phyloP scores from a whole-genome alignment of 495 filamentous ascomycete species.

The Hypomontagnella submonticulosa region DNA sequence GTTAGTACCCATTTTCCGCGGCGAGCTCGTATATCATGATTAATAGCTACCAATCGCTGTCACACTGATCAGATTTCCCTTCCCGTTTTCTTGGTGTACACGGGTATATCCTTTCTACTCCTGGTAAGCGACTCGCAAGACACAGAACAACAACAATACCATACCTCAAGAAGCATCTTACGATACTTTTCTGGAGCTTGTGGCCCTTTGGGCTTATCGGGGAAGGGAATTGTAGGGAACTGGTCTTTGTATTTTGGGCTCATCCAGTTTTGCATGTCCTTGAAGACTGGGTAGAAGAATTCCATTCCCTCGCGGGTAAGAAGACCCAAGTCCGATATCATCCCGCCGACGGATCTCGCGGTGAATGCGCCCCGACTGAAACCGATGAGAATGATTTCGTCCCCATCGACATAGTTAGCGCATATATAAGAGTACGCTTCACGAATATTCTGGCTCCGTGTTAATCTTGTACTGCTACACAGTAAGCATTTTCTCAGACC shows the following conservation, averaged over 20 bases:
- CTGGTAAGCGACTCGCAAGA: slow-evolving; percentile 34
- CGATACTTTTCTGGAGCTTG: slow-evolving; percentile 50
- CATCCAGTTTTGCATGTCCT: slow-evolving; percentile 68
- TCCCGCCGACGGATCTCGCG: slow-evolving; percentile 69
- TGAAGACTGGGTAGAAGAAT: slow-evolving; percentile 71
- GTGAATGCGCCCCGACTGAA: slow-evolving; percentile 83
- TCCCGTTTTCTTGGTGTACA: slow-evolving; percentile 49
- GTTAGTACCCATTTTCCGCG: slow-evolving; percentile 5
- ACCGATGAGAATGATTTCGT: slow-evolving; percentile 76
- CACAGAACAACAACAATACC: slow-evolving; percentile 38
- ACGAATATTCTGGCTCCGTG: slow-evolving; percentile 63
- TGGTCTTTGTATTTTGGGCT: slow-evolving; percentile 64
- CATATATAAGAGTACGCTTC: slow-evolving; percentile 74
- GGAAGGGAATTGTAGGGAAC: slow-evolving; percentile 67
- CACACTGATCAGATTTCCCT: slow-evolving; percentile 56
- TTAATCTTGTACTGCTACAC: slow-evolving; percentile 27
- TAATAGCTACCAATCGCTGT: slow-evolving; percentile 55
- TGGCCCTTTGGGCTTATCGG: slow-evolving; percentile 63
- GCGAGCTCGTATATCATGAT: background rate
- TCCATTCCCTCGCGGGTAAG: slow-evolving; percentile 73
- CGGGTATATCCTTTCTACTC: slow-evolving; percentile 52
- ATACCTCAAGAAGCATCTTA: slow-evolving; percentile 50
- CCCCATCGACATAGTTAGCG: slow-evolving; percentile 72
- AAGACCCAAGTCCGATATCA: slow-evolving; percentile 71
- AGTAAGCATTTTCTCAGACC: slow-evolving; percentile 36